These are phyloP conservation scores for Paragyromitra xinjiangensis DNA, from an alignment of 495 filamentous ascomycete species.

Conservation along the genomic window DNA sequence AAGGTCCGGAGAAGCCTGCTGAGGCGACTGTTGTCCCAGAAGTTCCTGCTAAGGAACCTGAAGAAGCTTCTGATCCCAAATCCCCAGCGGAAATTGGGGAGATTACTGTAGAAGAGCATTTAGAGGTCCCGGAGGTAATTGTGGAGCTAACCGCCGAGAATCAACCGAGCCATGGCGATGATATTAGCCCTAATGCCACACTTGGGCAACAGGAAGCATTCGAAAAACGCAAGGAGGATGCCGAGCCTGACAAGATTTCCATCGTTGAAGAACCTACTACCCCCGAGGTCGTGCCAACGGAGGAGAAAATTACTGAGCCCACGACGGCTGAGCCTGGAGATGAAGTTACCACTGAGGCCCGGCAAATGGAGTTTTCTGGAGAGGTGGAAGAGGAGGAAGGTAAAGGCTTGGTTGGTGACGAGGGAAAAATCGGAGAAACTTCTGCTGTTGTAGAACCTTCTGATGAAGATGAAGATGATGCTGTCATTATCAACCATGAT, in stretches of 20 bases:
- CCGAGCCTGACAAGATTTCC: conserved; percentile 31
- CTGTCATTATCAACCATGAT: conserved; percentile 42
- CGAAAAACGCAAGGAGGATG: conserved; percentile 55
- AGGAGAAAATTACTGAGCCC: not conserved
- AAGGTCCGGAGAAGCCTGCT: not conserved
- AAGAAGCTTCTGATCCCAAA: not conserved
- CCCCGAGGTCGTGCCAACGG: not conserved
- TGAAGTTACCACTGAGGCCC: not conserved
- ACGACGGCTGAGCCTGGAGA: not conserved
- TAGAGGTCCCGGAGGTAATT: conserved; percentile 15
- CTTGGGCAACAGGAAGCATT: conserved; percentile 39
- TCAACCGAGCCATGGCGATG: conserved; percentile 39
- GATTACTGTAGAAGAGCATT: not conserved
- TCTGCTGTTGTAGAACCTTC: conserved; percentile 9
- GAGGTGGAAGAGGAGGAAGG: not conserved
- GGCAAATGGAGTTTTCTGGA: not conserved
- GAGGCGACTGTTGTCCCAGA: not conserved
- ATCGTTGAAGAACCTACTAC: conserved; percentile 12
- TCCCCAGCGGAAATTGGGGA: not conserved
- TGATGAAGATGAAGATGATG: conserved; percentile 37
- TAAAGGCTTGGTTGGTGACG: not conserved
- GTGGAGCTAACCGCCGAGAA: conserved; percentile 43
- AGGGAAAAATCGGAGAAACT: not conserved
- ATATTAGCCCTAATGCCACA: conserved; percentile 31
- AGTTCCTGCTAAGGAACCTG: not conserved